Conservation (phyloP, 2,329 filamentous ascomycete genomes). For the Diaporthe citriasiana region DNA sequence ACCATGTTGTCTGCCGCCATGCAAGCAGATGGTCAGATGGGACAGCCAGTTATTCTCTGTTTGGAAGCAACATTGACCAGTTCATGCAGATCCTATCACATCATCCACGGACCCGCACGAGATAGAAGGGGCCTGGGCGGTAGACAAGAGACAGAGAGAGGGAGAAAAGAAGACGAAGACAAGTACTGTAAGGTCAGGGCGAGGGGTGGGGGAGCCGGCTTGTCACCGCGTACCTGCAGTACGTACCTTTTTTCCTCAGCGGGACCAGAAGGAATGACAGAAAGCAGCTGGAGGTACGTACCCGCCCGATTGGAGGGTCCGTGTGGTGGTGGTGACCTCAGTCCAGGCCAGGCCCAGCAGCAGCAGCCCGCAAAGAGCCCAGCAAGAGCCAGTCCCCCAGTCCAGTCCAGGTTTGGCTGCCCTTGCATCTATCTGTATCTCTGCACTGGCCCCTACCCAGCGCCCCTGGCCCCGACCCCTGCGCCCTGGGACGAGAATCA, state of each 20-base stretch:
- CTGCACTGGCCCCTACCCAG: constrained; percentile 26
- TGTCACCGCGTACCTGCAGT: neutral
- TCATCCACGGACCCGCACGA: constrained; percentile 17
- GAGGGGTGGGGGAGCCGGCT: neutral
- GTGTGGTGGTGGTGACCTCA: constrained; percentile 33
- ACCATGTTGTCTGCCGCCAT: neutral
- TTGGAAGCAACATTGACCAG: neutral
- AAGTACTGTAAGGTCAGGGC: neutral
- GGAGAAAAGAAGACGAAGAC: neutral
- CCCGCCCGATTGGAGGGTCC: neutral
- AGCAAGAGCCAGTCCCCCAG: neutral
- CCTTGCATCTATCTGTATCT: constrained; percentile 27
- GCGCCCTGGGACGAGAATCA: constrained; percentile 26
- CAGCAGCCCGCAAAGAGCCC: neutral
- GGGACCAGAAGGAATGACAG: neutral
- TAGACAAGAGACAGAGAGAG: neutral
- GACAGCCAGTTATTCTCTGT: neutral
- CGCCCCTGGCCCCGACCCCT: constrained; percentile 29
- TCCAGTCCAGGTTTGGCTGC: constrained; percentile 33
- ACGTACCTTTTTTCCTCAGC: neutral
- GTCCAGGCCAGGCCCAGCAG: neutral
- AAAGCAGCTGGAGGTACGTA: constrained; percentile 14
- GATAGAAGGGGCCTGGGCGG: neutral
- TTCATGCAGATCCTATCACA: constrained; percentile 29
- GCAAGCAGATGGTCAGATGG: neutral